Evolutionary conservation across 2,329 filamentous ascomycete species (phyloP).

Genomic region (Colletotrichum spinosum): DNA sequence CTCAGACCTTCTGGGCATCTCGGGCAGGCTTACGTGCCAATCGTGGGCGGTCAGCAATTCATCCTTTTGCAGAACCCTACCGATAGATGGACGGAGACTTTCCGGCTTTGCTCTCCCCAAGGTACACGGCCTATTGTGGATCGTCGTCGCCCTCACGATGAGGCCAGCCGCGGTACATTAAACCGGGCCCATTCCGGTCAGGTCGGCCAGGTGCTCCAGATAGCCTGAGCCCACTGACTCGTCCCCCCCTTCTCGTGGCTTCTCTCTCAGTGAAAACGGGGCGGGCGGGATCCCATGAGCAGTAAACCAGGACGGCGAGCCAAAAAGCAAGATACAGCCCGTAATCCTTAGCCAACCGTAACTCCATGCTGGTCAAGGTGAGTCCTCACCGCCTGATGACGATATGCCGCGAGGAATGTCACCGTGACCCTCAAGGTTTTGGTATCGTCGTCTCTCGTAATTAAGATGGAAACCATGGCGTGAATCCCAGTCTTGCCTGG

Average conservation of each 20-base stretch:
- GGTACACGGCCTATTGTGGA: constrained; percentile 4
- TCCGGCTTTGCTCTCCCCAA: constrained; percentile 17
- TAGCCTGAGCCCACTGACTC: constrained; percentile 24
- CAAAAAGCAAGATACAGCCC: constrained; percentile 29
- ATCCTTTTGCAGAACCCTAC: constrained; percentile 23
- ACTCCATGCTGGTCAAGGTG: constrained; percentile 27
- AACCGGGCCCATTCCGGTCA: constrained; percentile 28
- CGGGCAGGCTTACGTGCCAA: constrained; percentile 22
- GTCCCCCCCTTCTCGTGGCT: constrained; percentile 21
- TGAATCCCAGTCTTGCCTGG: constrained; percentile 22
- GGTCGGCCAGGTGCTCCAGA: background rate
- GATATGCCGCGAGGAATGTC: constrained; percentile 30
- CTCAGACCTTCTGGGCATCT: constrained; percentile 18
- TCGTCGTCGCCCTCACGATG: constrained; percentile 11
- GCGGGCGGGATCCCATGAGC: constrained; percentile 12
- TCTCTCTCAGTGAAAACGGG: constrained; percentile 19
- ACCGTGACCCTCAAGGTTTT: constrained; percentile 21
- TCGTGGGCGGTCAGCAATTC: background rate
- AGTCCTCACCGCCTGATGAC: constrained; percentile 36
- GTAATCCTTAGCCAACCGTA: constrained; percentile 35
- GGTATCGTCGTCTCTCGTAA: constrained; percentile 10
- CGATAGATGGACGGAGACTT: constrained; percentile 32
- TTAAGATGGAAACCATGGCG: constrained; percentile 5
- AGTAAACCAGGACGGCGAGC: constrained; percentile 17
- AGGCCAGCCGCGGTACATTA: constrained; percentile 22